These are phyloP conservation scores for Arthrocladium fulminans DNA, from an alignment of 2,329 filamentous ascomycete species.

Conservation along the genomic window DNA sequence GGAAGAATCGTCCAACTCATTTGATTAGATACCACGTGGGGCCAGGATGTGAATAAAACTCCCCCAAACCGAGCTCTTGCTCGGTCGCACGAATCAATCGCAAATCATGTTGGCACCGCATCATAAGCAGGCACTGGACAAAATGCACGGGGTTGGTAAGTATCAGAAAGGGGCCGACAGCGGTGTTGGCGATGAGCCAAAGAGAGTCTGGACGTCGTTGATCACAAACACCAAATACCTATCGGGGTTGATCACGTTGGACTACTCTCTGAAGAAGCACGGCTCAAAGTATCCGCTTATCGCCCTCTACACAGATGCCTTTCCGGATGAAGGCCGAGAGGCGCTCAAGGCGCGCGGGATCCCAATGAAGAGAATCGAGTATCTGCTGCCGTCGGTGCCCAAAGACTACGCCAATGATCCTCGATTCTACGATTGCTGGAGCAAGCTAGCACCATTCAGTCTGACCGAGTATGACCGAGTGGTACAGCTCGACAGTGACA, in stretches of 20 bases:
- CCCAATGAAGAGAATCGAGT: slow-evolving; percentile 59
- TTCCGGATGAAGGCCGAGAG: slow-evolving; percentile 58
- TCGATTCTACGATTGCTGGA: slow-evolving; percentile 86
- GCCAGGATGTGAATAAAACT: not conserved
- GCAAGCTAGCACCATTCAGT: slow-evolving; percentile 71
- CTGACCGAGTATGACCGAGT: slow-evolving; percentile 68
- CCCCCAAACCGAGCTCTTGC: not conserved
- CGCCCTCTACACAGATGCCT: slow-evolving; percentile 71
- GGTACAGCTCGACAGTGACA: slow-evolving; percentile 80
- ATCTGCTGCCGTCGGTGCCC: slow-evolving; percentile 56
- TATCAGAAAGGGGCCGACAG: not conserved
- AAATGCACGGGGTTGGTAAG: not conserved
- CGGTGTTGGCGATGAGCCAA: slow-evolving; percentile 1
- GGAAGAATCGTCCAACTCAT: not conserved
- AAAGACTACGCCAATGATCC: slow-evolving; percentile 68
- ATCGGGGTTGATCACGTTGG: slow-evolving; percentile 70
- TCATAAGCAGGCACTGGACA: slow-evolving; percentile 1
- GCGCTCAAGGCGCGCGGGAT: slow-evolving; percentile 64
- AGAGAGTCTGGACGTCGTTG: slow-evolving; percentile 71
- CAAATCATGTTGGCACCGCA: slow-evolving; percentile 5
- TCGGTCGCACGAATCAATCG: not conserved
- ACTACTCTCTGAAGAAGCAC: slow-evolving; percentile 61
- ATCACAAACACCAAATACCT: slow-evolving; percentile 81
- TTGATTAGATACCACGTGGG: not conserved
- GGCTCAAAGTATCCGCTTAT: slow-evolving; percentile 67